These are phyloP conservation scores for Lyophyllum shimeji DNA, from an alignment of 768 basidiomycete genomes.

Conservation along the genomic window DNA sequence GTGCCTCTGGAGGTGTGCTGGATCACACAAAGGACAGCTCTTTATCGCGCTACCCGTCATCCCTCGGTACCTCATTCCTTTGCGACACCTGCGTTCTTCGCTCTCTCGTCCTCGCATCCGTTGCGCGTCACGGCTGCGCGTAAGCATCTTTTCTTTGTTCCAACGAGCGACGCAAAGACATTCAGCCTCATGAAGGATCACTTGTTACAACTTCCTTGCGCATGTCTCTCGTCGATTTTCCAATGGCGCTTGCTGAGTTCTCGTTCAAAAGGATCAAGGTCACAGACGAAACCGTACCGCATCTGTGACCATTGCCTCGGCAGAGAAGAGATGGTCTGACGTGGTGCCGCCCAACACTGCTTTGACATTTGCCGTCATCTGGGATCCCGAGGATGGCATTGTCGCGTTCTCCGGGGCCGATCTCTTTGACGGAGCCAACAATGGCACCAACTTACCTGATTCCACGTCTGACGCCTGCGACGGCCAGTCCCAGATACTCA, in stretches of 20 bases:
- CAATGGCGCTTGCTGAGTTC: background rate
- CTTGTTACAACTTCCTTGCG: background rate
- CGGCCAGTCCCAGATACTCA: constrained; percentile 26
- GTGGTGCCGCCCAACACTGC: constrained; percentile 55
- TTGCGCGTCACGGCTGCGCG: too few species aligned
- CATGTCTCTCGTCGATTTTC: background rate
- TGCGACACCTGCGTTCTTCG: background rate
- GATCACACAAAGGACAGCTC: background rate
- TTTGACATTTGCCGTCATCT: constrained; percentile 59
- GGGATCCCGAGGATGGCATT: constrained; percentile 57
- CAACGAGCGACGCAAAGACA: background rate
- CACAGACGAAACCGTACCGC: background rate
- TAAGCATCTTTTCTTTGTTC: too few species aligned
- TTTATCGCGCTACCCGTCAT: background rate
- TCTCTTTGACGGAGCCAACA: constrained; percentile 32
- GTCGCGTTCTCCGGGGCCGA: constrained; percentile 55
- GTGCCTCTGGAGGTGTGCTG: background rate
- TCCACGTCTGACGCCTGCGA: constrained; percentile 27
- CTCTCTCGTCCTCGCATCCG: background rate
- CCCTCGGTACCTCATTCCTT: background rate
- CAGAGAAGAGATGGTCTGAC: constrained; percentile 51
- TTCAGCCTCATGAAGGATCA: background rate
- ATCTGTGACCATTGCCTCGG: background rate
- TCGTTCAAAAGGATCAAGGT: background rate
- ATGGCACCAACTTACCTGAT: constrained; percentile 4